Percentiles rank a stretch among this genome's conserved stretches.
Conservation (phyloP, 2,329 filamentous ascomycete genomes). For the Neonectria neomacrospora region DNA sequence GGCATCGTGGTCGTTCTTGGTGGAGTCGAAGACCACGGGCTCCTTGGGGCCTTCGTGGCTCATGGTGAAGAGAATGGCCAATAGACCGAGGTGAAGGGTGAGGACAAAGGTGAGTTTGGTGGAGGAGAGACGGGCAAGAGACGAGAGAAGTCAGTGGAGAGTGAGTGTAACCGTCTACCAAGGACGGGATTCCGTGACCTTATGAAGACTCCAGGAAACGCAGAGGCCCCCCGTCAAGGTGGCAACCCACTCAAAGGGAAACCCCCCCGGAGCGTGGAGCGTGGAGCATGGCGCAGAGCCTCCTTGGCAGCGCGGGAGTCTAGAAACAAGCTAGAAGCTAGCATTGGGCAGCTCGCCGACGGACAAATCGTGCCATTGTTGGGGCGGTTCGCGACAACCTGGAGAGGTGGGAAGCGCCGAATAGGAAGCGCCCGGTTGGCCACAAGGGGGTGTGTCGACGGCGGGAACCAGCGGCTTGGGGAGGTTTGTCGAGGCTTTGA, state of each 20-base stretch:
- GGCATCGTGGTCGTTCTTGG: conserved; percentile 27
- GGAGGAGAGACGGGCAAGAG: not conserved
- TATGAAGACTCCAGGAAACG: conserved; percentile 14
- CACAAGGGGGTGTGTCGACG: not conserved
- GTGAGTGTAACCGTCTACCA: not conserved
- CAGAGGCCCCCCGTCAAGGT: conserved; percentile 15
- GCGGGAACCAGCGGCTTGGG: conserved; percentile 19
- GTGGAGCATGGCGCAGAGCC: not conserved
- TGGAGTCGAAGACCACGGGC: conserved; percentile 24
- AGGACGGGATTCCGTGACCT: conserved; percentile 12
- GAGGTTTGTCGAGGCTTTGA: conserved; percentile 7
- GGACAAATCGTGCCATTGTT: conserved; percentile 30
- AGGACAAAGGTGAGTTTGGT: not conserved
- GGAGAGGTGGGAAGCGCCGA: conserved; percentile 27
- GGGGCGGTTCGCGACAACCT: conserved; percentile 20
- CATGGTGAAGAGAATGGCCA: conserved; percentile 31
- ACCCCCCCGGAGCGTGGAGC: not conserved
- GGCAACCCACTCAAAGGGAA: not conserved
- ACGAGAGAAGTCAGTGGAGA: not conserved
- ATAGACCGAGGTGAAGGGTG: not conserved
- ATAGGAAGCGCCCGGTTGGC: conserved; percentile 25
- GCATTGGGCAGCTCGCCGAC: not conserved
- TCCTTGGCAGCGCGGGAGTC: conserved; percentile 21
- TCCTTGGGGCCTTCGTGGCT: conserved; percentile 34
- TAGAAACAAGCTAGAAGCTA: conserved; percentile 42